These are phyloP conservation scores for Agarophyton chilense DNA, from an alignment of 23 red algal genomes.

Conservation along the genomic window DNA sequence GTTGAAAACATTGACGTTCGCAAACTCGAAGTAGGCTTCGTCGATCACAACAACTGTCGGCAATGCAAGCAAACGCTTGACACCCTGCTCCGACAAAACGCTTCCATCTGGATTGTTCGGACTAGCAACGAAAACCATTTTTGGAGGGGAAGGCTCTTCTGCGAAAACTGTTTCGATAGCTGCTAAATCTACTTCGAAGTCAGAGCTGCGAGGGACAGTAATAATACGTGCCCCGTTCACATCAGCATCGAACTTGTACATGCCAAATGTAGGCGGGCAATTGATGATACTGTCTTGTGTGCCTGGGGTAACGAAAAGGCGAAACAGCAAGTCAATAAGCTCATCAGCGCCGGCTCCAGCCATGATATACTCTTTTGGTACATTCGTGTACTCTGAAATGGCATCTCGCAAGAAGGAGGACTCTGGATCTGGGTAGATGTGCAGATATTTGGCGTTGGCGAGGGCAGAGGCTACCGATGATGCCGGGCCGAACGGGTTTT, in stretches of 20 bases:
- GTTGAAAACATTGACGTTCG: slow-evolving; percentile 31
- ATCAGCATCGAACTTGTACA: slow-evolving; percentile 99
- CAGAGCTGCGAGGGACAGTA: slow-evolving; percentile 44
- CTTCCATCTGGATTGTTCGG: slow-evolving; percentile 99
- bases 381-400: slow-evolving; percentile 74
- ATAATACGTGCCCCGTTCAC: slow-evolving; percentile 83
- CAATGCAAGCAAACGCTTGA: slow-evolving; percentile 78
- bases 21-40: slow-evolving; percentile 99
- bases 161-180: slow-evolving; percentile 83
- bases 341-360: slow-evolving; percentile 96
- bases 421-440: slow-evolving; percentile 98
- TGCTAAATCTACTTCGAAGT: slow-evolving; percentile 70
- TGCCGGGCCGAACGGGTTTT: slow-evolving; percentile 95
- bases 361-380: slow-evolving; percentile 75
- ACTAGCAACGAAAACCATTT: slow-evolving; percentile 87
- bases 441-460: slow-evolving; percentile 70
- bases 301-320: slow-evolving; percentile 84
- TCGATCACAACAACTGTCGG: slow-evolving; percentile 93
- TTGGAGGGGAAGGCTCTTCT: slow-evolving; percentile 25
- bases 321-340: slow-evolving; percentile 94
- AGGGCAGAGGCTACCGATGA: slow-evolving; percentile 71
- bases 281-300: slow-evolving; percentile 75
- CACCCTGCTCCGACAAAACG: slow-evolving; percentile 67
- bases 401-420: slow-evolving; percentile 72
- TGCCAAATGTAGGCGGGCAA: slow-evolving; percentile 97